Base-by-base conservation (phyloP, 441 rosid genomes). In the Jatropha podagrica region DNA sequence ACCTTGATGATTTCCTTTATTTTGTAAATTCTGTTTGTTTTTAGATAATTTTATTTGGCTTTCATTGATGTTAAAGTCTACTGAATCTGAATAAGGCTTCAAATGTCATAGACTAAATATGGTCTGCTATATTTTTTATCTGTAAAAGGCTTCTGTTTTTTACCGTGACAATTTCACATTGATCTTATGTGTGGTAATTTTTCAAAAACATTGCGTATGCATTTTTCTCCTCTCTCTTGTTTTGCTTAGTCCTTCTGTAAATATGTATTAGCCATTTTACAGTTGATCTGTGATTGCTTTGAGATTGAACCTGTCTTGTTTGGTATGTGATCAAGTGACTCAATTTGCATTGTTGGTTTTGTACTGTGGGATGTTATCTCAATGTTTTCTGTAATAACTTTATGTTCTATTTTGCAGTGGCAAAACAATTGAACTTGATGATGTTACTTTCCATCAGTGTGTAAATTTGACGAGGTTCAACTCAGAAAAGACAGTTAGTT, bases 401-500 rank as follows among this genome's bases (percentile, higher is more conserved):
- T 46, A 38, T 48, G 55, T 80, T 66, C 20, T 68, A 59, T 76
- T 72, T 68, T 86, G 86, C 95, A 96, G 99, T 88, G 98, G 99
- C 74, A 94, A 96, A 85, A 96, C 98, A 74, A 92, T 96, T 69
- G 99, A 92, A 88, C 97, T 96, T 74, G 99, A 94, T 69, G 98
- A 96, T 90, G 98, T 94, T 79, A 96, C 98, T 58, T 96, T 96
- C 81, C 98, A 96, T 84, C 98, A 96, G 79, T 94, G 98, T 76
- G 99, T 94, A 71, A 94, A 96, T 85, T 87, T 96, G 81, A 96
- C 97, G 20, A 90, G 99, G 87, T 96, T 96, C 81, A 94, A 96
- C 88, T 92, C 99, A 0, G 98, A 96, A 81, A 96, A 96, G 85
- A 96, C 98, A 0, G 99, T 96, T 76, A 96, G 99, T 78, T 96